A percentile compares a stretch with the other conserved stretches of the same genome.
Evolutionary conservation across 2,329 filamentous ascomycete species (phyloP).

Genomic region (Trichoderma atroviride): DNA sequence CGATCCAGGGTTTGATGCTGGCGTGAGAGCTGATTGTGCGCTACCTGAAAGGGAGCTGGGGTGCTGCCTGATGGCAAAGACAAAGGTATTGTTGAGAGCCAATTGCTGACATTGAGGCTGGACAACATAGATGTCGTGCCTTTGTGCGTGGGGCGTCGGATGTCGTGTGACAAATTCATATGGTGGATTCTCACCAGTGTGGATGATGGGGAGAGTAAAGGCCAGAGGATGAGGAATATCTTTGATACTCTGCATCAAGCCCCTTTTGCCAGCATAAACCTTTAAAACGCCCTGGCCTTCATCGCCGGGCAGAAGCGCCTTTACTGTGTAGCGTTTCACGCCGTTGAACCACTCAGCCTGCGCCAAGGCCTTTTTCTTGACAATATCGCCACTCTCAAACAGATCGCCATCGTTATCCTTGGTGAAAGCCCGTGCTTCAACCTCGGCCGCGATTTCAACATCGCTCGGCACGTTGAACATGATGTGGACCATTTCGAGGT

Average conservation of each 20-base stretch:
- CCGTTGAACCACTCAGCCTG: slow-evolving; percentile 91
- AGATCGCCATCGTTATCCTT: slow-evolving; percentile 86
- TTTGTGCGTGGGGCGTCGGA: slow-evolving; percentile 95
- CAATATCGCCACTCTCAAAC: slow-evolving; percentile 86
- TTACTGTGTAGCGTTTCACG: slow-evolving; percentile 88
- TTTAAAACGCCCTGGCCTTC: slow-evolving; percentile 87
- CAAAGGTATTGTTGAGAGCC: slow-evolving; percentile 95
- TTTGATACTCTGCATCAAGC: slow-evolving; percentile 96
- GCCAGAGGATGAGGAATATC: slow-evolving; percentile 93
- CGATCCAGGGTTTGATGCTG: slow-evolving; percentile 51
- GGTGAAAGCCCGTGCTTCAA: slow-evolving; percentile 80
- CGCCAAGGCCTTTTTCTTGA: slow-evolving; percentile 83
- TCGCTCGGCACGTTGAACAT: slow-evolving; percentile 86
- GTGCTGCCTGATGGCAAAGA: slow-evolving; percentile 94
- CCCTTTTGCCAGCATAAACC: slow-evolving; percentile 90
- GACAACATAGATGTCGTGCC: slow-evolving; percentile 94
- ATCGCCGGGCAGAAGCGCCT: slow-evolving; percentile 87
- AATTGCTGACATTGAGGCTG: slow-evolving; percentile 90
- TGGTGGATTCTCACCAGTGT: slow-evolving; percentile 87
- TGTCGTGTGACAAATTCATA: slow-evolving; percentile 94
- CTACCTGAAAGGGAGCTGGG: slow-evolving; percentile 58
- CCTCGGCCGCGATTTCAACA: slow-evolving; percentile 88
- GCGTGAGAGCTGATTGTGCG: slow-evolving; percentile 44
- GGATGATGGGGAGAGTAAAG: slow-evolving; percentile 84
- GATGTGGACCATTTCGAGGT: slow-evolving; percentile 89